Base-by-base conservation (phyloP, 768 basidiomycete genomes). In the Lactarius sp. region DNA sequence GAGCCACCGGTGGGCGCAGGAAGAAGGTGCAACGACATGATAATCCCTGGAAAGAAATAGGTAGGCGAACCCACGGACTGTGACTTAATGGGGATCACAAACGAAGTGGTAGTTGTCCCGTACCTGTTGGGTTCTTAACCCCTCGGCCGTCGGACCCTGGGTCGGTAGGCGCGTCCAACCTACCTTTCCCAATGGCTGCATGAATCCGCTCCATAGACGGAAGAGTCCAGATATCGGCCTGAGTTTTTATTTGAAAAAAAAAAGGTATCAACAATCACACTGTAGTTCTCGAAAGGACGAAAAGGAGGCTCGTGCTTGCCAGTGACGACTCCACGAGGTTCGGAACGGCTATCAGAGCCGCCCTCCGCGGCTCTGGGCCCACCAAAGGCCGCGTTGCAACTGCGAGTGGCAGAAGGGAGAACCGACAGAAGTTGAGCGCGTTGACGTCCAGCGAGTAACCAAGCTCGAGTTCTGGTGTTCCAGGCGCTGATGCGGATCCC, bases 341-440 rank as follows among this genome's bases (percentile, higher is more conserved):
- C 0, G 94, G 94, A 14, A 97, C 76, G 0, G 92, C 92, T 33
- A 98, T 72, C 51, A 94, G 75, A 1, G 83, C 86, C 16, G 10
- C 22, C 27, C 20, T 6, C 46, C 52, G 27, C 16, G 60, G 13
- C 6, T 52, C 47, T 3, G 52, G 16, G 13, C 51, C 31, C 51
- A 57, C 33, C 62, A 65, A 34, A 36, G 52, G 16, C 69, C 69
- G 64, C 68, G 5, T 69, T 3, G 12, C 22, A 4, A 27, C 22
- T 52, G 66, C 66, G 37, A 50, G 20, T 5, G 52, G 20, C 42
- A 89, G 71, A 3, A 98, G 77, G 7, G 91, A 88, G 74, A 97
- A 94, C 2, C 88, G 85, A 74, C 96, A 98, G 73, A 89, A 98
- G 71, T 96, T 97, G 60, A 98, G 79, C 2, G 96, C 87, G 71